Base-by-base conservation (phyloP, 495 filamentous ascomycete genomes). In the Penicillium crystallinum region DNA sequence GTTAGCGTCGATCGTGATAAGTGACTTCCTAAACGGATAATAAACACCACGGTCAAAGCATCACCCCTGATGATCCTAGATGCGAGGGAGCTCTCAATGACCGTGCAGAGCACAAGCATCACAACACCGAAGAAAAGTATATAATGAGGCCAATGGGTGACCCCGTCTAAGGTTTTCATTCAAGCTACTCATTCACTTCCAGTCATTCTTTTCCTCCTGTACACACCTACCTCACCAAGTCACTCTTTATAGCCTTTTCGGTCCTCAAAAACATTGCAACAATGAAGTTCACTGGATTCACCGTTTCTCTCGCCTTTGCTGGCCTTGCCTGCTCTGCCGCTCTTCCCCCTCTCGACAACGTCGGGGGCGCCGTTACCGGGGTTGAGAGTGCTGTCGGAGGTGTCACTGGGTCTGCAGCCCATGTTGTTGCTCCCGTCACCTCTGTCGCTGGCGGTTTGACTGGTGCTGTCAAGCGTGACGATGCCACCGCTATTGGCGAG, bases 261-360 rank as follows among this genome's bases (percentile, higher is more conserved):
- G 19, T 48, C 34, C 47, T 25, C 40, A 33, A 7, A 25, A 52
- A 17, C 21, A 43, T 36, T 49, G 48, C 54, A 52, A 69, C 41
- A 44, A 75, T 73, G 72, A 75, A 73, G 66, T 67, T 73, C 64
- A 67, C 68, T 55, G 65, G 64, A 60, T 38, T 66, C 81, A 73
- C 57, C 25, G 8, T 54, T 39, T 61, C 63, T 11, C 46, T 66
- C 25, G 60, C 57, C 38, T 17, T 66, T 29, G 57, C 50, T 34
- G 46, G 63, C 36, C 6, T 55, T 23, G 53, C 54, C 19, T 59
- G 49, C 33, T 44, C 57, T 11, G 52, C 54, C 8, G 54, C 59
- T 17, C 36, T 65, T 8, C 63, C 60, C 3, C 46, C 54, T 23
- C 36, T 65, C 8, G 56, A 52, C 25, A 21, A 29, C 18, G 18